Percentiles rank a stretch among this genome's conserved stretches.
Evolutionary conservation across 2,329 filamentous ascomycete genomes (phyloP).

Genomic region (Colletotrichum magnum): DNA sequence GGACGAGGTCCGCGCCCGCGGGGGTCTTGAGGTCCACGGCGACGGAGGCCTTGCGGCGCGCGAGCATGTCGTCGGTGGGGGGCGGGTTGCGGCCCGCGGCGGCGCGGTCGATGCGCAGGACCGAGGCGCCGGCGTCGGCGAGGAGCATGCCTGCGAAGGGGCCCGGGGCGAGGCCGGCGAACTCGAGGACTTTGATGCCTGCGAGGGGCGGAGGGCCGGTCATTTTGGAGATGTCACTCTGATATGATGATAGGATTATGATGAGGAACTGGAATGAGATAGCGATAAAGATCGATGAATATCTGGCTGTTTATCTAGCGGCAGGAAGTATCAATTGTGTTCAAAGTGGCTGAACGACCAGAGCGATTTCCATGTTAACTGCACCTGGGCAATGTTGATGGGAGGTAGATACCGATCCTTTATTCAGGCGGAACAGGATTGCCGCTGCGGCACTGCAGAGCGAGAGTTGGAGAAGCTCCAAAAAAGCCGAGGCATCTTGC

Average conservation of each 20-base stretch:
- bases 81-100: constrained; percentile 56
- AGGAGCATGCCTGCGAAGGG: constrained; percentile 92
- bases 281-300: too few species aligned
- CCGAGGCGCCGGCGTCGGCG: constrained; percentile 88
- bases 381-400: too few species aligned
- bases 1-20: constrained; percentile 75
- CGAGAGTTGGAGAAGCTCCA: constrained; percentile 32
- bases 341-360: neutral
- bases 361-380: too few species aligned
- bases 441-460: neutral
- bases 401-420: neutral
- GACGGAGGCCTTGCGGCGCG: constrained; percentile 85
- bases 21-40: constrained; percentile 82
- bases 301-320: neutral
- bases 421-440: neutral
- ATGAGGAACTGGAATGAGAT: neutral
- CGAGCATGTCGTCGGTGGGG: constrained; percentile 79
- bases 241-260: neutral
- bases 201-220: constrained; percentile 57
- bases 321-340: neutral
- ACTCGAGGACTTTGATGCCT: constrained; percentile 71
- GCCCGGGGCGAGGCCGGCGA: constrained; percentile 76
- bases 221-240: constrained; percentile 47
- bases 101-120: constrained; percentile 86
- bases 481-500: constrained; percentile 37